Evolutionary conservation across 495 filamentous ascomycete genomes (phyloP).

Genomic region (Penicillium tannophilum): DNA sequence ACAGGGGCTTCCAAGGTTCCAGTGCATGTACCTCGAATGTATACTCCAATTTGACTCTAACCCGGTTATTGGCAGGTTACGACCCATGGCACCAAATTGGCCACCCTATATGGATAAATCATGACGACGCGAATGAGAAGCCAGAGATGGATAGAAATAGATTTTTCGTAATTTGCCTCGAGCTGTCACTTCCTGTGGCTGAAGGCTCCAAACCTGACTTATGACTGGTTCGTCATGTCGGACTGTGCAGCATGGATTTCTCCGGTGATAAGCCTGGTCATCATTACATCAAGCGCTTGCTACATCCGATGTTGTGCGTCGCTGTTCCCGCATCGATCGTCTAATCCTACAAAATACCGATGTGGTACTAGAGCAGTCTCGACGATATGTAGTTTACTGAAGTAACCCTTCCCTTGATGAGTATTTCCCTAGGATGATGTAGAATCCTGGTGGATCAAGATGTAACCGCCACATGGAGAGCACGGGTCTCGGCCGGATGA

Average conservation of each 20-base stretch:
- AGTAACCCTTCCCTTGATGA: too few species aligned
- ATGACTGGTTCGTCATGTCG: conserved; percentile 7
- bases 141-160: conserved; percentile 1
- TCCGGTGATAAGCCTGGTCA: conserved; percentile 12
- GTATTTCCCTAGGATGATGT: neutral
- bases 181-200: conserved; percentile 2
- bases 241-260: conserved; percentile 5
- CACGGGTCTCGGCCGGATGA: conserved; percentile 29
- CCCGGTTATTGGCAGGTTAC: conserved; percentile 14
- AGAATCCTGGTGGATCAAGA: neutral
- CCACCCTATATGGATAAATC: conserved; percentile 19
- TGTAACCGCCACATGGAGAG: conserved; percentile 4
- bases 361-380: neutral
- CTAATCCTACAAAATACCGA: neutral
- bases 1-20: neutral
- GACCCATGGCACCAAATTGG: conserved; percentile 25
- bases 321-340: conserved; percentile 7
- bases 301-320: conserved; percentile 8
- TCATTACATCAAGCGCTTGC: conserved; percentile 30
- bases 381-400: too few species aligned
- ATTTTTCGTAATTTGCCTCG: conserved; percentile 21
- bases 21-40: neutral
- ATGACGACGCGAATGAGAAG: conserved; percentile 16
- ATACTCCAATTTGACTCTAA: neutral
- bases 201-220: conserved; percentile 10